Conservation (phyloP, 192 early-diverging fungal genomes). For the Bifiguratus adelaidae region DNA sequence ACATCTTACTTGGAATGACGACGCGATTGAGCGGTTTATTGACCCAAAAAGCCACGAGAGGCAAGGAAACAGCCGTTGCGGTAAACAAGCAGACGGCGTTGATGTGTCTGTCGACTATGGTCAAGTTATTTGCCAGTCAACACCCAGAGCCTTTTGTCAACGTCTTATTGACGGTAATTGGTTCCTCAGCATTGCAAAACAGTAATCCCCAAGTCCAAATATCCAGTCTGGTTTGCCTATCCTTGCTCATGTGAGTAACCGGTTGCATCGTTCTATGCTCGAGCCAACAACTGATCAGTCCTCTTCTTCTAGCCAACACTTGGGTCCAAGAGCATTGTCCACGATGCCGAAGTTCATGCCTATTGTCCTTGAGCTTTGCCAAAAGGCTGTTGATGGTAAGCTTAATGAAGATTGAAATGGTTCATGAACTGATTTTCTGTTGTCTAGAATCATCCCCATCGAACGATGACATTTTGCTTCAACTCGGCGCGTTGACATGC, state of each 20-base stretch:
- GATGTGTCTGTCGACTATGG: constrained; percentile 67
- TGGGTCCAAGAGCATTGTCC: constrained; percentile 71
- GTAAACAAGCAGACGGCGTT: constrained; percentile 71
- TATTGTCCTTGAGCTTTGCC: constrained; percentile 47
- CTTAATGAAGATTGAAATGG: too few relatives aligned
- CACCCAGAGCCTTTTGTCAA: constrained; percentile 51
- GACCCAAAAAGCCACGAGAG: too few relatives aligned
- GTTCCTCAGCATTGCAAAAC: constrained; percentile 25
- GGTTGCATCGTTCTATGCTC: neutral
- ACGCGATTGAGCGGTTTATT: too few relatives aligned
- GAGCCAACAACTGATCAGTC: too few relatives aligned
- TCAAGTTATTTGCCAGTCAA: constrained; percentile 45
- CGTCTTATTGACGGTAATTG: constrained; percentile 40
- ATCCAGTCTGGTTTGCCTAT: constrained; percentile 46
- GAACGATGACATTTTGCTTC: constrained; percentile 32
- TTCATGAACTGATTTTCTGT: too few relatives aligned
- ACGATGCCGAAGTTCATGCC: constrained; percentile 80
- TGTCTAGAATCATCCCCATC: too few relatives aligned
- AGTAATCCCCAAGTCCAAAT: constrained; percentile 32
- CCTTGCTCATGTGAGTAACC: constrained; percentile 29
- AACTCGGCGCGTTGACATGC: constrained; percentile 39
- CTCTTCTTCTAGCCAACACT: constrained; percentile 33
- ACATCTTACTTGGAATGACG: too few relatives aligned
- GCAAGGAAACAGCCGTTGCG: too few relatives aligned
- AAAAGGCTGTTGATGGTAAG: constrained; percentile 25